Percentiles rank a stretch among this genome's conserved stretches.
Conservation (phyloP, 139 green algal species). For the Asterochloris sp. region DNA sequence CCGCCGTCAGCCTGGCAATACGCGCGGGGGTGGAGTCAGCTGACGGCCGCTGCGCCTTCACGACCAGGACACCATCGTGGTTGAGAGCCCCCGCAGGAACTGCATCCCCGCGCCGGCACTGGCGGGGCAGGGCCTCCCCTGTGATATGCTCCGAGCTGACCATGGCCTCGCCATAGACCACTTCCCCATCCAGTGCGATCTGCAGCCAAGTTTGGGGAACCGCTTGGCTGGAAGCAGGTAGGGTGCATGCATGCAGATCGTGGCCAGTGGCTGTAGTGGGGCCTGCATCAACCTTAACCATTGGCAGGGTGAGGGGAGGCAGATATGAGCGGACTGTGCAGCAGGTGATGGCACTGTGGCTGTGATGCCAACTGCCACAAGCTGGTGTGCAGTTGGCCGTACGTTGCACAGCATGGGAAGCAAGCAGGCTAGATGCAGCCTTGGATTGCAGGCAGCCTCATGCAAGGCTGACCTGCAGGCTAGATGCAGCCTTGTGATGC, state of each 20-base stretch:
- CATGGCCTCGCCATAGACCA: slow-evolving; percentile 64
- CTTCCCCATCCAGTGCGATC: slow-evolving; percentile 75
- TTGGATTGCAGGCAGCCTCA: neutral
- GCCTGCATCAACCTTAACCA: neutral
- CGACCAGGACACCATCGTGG: slow-evolving; percentile 70
- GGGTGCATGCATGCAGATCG: neutral
- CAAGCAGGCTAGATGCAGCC: neutral
- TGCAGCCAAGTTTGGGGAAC: slow-evolving; percentile 13
- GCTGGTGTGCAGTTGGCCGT: neutral
- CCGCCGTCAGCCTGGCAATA: slow-evolving; percentile 68
- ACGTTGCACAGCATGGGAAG: neutral
- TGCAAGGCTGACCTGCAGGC: slow-evolving; percentile 50
- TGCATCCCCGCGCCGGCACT: slow-evolving; percentile 23
- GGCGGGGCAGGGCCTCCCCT: slow-evolving; percentile 60
- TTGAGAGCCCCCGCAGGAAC: slow-evolving; percentile 47
- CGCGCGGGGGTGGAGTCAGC: slow-evolving; percentile 74
- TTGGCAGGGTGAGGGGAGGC: neutral
- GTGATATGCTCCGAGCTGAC: slow-evolving; percentile 77
- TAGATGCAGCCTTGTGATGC: slow-evolving; percentile 23
- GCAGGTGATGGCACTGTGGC: neutral
- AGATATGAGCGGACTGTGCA: neutral
- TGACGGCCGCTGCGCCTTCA: slow-evolving; percentile 41
- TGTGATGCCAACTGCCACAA: no score
- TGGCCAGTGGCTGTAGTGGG: neutral
- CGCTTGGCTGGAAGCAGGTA: no score